phyloP scores from a whole-genome alignment of 345 rosid species.

The Populus euphratica region DNA sequence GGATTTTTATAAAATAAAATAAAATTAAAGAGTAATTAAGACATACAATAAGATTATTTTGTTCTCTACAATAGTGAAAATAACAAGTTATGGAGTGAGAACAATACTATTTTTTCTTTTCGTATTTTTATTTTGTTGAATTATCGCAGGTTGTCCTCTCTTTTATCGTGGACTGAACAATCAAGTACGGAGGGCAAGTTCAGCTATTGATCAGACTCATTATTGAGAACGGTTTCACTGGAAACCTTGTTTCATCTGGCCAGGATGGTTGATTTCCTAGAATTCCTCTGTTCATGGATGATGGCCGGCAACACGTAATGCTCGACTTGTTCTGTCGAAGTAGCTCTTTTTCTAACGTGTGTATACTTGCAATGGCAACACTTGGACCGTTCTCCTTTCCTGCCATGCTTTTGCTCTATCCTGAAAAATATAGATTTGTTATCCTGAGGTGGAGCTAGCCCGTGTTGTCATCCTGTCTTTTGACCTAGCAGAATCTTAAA shows the following conservation, averaged over 20 bases:
- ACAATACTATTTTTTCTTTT: too few relatives aligned
- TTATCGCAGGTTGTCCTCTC: constrained; percentile 36
- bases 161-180: constrained; percentile 27
- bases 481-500: not conserved
- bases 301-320: not conserved
- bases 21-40: too few relatives aligned
- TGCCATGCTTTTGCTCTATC: not conserved
- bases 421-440: not conserved
- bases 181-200: constrained; percentile 17
- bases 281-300: not conserved
- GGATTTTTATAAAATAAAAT: too few relatives aligned
- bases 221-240: not conserved
- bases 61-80: too few relatives aligned
- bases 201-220: not conserved
- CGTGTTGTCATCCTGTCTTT: not conserved
- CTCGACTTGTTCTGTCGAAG: not conserved
- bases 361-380: not conserved
- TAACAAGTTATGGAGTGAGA: too few relatives aligned
- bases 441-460: not conserved
- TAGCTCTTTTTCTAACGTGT: not conserved
- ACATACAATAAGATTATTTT: too few relatives aligned
- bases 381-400: not conserved
- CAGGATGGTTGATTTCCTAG: not conserved
- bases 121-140: too few relatives aligned
- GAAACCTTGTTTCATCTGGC: not conserved